These are phyloP conservation scores for Saccharomyces pastorianus DNA, from an alignment of 1,139 yeast genomes.

Conservation along the genomic window DNA sequence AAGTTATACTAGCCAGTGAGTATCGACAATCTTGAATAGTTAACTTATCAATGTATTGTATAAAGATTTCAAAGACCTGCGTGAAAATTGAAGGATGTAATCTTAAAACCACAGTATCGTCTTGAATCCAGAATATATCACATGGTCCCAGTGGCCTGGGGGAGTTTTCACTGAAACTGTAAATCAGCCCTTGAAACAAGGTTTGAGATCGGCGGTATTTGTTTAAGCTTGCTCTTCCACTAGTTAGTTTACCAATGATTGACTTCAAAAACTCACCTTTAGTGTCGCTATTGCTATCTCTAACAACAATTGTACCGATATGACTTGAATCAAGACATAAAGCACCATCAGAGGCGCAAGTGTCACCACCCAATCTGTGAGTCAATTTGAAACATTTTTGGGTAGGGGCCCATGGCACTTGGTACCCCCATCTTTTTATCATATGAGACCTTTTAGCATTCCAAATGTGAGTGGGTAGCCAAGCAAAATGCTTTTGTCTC, in stretches of 20 bases:
- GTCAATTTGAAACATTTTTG: conserved; percentile 76
- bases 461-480: conserved; percentile 96
- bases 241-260: conserved; percentile 20
- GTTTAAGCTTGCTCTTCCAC: conserved; percentile 25
- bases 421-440: conserved; percentile 72
- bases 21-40: conserved; percentile 62
- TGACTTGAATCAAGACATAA: conserved; percentile 72
- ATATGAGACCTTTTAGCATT: conserved; percentile 90
- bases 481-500: conserved; percentile 58
- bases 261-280: conserved; percentile 20
- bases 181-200: conserved; percentile 35
- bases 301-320: conserved; percentile 46
- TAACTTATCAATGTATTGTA: conserved; percentile 21
- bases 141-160: conserved; percentile 19
- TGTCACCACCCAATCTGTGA: conserved; percentile 53
- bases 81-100: conserved; percentile 67
- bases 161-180: conserved; percentile 11
- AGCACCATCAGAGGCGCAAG: conserved; percentile 61
- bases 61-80: conserved; percentile 37
- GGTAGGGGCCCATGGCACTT: conserved; percentile 74
- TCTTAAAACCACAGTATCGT: conserved; percentile 39
- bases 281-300: conserved; percentile 18
- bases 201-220: conserved; percentile 28
- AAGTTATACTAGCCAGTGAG: conserved; percentile 71
- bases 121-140: conserved; percentile 27